Percentiles rank a stretch among this genome's conserved stretches.
These are phyloP conservation scores for Verticillium zaregamsianum DNA, from an alignment of 2,329 filamentous ascomycete genomes.

Conservation along the genomic window DNA sequence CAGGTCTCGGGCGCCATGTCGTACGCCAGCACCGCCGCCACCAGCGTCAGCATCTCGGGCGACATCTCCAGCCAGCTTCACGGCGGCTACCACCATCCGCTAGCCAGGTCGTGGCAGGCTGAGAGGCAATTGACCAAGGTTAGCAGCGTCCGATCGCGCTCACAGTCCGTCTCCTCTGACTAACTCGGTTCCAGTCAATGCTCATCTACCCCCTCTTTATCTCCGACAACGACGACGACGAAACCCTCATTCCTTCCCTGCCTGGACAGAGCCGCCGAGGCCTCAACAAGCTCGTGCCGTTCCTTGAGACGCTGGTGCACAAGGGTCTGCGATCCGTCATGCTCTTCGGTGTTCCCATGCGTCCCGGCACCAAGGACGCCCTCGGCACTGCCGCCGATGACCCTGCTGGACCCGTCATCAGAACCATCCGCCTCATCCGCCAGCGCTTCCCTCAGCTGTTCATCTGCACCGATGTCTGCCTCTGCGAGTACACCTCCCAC, in stretches of 20 bases:
- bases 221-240: constrained; percentile 89
- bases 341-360: constrained; percentile 88
- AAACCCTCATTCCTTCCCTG: constrained; percentile 83
- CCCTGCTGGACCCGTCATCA: constrained; percentile 86
- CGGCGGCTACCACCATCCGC: constrained; percentile 75
- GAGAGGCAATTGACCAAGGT: constrained; percentile 85
- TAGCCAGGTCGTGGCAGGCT: constrained; percentile 77
- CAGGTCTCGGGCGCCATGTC: constrained; percentile 62
- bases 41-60: constrained; percentile 64
- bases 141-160: constrained; percentile 15
- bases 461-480: constrained; percentile 87
- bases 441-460: constrained; percentile 86
- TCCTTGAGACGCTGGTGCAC: constrained; percentile 78
- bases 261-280: constrained; percentile 88
- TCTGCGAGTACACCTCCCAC: constrained; percentile 98
- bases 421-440: constrained; percentile 77
- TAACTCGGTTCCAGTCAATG: constrained; percentile 66
- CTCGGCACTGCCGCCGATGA: constrained; percentile 91
- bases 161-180: constrained; percentile 1
- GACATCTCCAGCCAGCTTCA: constrained; percentile 83
- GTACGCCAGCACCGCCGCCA: constrained; percentile 62
- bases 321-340: constrained; percentile 93
- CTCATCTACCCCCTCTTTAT: constrained; percentile 97
- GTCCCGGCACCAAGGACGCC: constrained; percentile 78
- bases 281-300: constrained; percentile 78